A percentile compares a stretch with the other conserved stretches of the same genome.
These are phyloP conservation scores for Globisporangium cystogenes DNA, from an alignment of 352 stramenopile genomes.

Conservation along the genomic window DNA sequence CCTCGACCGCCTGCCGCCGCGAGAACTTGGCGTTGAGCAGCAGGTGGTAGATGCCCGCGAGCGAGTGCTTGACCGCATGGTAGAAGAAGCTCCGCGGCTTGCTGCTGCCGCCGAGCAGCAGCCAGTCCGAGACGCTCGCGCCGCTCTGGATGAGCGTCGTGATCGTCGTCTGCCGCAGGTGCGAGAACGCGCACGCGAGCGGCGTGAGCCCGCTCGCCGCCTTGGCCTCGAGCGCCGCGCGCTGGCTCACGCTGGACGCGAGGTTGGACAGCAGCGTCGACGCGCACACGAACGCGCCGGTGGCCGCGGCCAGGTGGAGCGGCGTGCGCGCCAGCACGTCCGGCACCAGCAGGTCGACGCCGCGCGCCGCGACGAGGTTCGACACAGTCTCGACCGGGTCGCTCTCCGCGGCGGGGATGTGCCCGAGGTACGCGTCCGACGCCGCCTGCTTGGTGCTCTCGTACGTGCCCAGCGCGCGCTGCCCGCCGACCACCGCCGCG, in stretches of 20 bases:
- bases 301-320: conserved; percentile 61
- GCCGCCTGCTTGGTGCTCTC: conserved; percentile 34
- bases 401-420: conserved; percentile 34
- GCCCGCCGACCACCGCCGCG: conserved; percentile 18
- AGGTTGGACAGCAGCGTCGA: conserved; percentile 44
- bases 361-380: conserved; percentile 46
- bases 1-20: conserved; percentile 66
- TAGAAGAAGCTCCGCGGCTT: conserved; percentile 64
- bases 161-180: conserved; percentile 65
- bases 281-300: conserved; percentile 64
- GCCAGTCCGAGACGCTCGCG: conserved; percentile 40
- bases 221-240: conserved; percentile 38
- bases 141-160: conserved; percentile 67
- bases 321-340: conserved; percentile 52
- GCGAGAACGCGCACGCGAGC: conserved; percentile 41
- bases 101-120: conserved; percentile 17
- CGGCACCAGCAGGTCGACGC: conserved; percentile 27
- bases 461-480: conserved; percentile 23
- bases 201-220: conserved; percentile 36
- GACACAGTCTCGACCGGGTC: conserved; percentile 78
- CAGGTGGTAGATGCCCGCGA: conserved; percentile 75
- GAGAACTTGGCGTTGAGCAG: conserved; percentile 68
- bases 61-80: conserved; percentile 57
- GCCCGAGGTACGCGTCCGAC: conserved; percentile 27
- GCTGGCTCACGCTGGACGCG: conserved; percentile 34